phyloP scores from a whole-genome alignment of 1,284 basidiomycete genomes.

The Ustilago esculenta region DNA sequence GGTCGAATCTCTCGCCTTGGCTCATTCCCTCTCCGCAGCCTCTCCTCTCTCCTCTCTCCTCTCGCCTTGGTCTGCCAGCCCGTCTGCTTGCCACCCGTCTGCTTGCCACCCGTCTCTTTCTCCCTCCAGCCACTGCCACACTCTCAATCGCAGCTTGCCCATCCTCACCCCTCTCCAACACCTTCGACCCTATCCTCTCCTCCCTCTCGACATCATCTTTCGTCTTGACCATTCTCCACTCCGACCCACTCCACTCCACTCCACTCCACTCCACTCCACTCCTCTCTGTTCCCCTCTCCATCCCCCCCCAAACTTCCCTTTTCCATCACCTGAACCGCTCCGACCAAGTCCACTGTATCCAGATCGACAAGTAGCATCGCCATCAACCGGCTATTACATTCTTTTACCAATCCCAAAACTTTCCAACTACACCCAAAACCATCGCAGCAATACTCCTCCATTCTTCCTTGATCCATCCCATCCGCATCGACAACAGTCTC shows the following conservation, averaged over 20 bases:
- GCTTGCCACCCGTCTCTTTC: no score
- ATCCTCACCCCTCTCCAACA: background rate
- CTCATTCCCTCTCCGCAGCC: no score
- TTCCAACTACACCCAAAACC: background rate
- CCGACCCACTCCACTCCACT: constrained; percentile 14
- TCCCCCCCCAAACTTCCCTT: background rate
- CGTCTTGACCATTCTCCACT: constrained; percentile 14
- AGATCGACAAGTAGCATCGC: constrained; percentile 1
- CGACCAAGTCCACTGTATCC: background rate
- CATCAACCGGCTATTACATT: constrained; percentile 8
- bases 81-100: no score
- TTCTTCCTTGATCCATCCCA: no score
- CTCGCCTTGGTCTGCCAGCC: no score
- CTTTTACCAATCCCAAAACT: constrained; percentile 1
- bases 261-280: constrained; percentile 12
- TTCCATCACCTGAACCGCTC: background rate
- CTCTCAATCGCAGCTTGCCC: background rate
- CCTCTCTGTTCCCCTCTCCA: background rate
- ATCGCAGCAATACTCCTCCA: no score
- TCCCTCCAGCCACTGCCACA: background rate
- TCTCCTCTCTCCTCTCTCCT: no score
- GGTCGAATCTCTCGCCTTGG: no score
- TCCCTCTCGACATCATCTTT: constrained; percentile 5
- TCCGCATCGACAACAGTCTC: no score
- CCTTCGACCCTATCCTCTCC: background rate